A percentile compares a stretch with the other conserved stretches of the same genome.
Conservation (phyloP, 2,329 filamentous ascomycete genomes). For the Epichloe gansuensis region DNA sequence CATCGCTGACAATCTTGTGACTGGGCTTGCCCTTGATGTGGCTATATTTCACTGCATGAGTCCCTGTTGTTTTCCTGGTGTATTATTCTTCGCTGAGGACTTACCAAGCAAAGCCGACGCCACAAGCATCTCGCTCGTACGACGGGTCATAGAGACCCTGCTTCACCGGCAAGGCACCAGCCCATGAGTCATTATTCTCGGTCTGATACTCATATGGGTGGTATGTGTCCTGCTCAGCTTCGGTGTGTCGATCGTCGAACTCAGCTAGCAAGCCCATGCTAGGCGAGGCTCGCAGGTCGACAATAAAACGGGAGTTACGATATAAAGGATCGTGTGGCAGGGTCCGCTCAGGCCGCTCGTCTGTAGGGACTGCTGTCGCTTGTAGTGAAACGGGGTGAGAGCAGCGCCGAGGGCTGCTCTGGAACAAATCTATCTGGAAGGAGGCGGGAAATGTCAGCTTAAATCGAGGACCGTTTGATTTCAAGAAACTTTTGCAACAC, state of each 20-base stretch:
- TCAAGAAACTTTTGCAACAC: not conserved
- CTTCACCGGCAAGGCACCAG: constrained; percentile 88
- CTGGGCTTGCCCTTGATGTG: constrained; percentile 95
- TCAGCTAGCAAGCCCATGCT: constrained; percentile 56
- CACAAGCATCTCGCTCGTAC: constrained; percentile 97
- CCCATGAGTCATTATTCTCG: constrained; percentile 80
- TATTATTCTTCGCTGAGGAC: constrained; percentile 16
- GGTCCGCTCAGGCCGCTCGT: constrained; percentile 2
- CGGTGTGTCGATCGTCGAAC: constrained; percentile 57
- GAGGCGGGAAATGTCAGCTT: constrained; percentile 2
- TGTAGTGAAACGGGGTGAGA: constrained; percentile 10
- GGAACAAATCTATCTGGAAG: constrained; percentile 9
- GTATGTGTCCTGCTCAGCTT: constrained; percentile 48
- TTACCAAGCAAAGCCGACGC: constrained; percentile 97
- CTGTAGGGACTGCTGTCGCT: constrained; percentile 4
- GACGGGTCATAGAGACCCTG: constrained; percentile 96
- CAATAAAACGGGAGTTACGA: not conserved
- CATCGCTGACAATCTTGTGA: constrained; percentile 99
- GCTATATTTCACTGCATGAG: constrained; percentile 31
- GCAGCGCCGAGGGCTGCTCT: constrained; percentile 14
- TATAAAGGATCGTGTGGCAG: not conserved
- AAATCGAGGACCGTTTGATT: not conserved
- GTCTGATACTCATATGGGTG: constrained; percentile 76
- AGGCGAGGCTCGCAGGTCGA: constrained; percentile 36
- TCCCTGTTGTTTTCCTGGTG: not conserved